phyloP scores from a whole-genome alignment of 441 rosid species.

The Sinapis alba region DNA sequence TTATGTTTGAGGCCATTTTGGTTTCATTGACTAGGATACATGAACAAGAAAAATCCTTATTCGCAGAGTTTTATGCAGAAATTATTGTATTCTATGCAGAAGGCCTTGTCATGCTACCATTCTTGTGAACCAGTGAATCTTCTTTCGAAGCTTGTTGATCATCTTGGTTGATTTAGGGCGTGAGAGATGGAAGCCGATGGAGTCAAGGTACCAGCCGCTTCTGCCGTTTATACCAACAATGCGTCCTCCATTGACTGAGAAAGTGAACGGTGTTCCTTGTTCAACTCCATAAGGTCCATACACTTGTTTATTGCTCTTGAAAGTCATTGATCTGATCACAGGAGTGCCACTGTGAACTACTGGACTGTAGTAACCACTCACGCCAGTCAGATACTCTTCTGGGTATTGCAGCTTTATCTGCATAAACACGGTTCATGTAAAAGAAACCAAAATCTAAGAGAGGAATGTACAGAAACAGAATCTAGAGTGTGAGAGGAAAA shows the following conservation, averaged over 20 bases:
- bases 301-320: slow-evolving; percentile 62
- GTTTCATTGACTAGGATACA: too few species aligned
- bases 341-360: slow-evolving; percentile 57
- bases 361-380: slow-evolving; percentile 63
- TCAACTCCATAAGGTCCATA: slow-evolving; percentile 74
- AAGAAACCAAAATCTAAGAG: background rate
- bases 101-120: slow-evolving; percentile 16
- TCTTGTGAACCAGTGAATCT: slow-evolving; percentile 53
- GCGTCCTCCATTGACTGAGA: slow-evolving; percentile 55
- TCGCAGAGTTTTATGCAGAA: background rate
- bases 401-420: slow-evolving; percentile 80
- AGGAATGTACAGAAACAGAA: background rate
- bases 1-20: too few species aligned
- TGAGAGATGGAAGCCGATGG: slow-evolving; percentile 62
- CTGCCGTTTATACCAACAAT: slow-evolving; percentile 74
- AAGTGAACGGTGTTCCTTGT: slow-evolving; percentile 69
- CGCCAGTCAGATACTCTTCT: slow-evolving; percentile 63
- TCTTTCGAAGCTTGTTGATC: slow-evolving; percentile 52
- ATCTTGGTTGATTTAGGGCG: slow-evolving; percentile 50
- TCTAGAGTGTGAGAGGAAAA: background rate
- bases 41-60: slow-evolving; percentile 30
- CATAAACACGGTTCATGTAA: background rate
- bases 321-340: slow-evolving; percentile 68
- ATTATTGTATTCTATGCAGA: background rate
- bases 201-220: slow-evolving; percentile 75